These are phyloP conservation scores for Penicillium thymicola DNA, from an alignment of 2,329 filamentous ascomycete genomes.

Conservation along the genomic window DNA sequence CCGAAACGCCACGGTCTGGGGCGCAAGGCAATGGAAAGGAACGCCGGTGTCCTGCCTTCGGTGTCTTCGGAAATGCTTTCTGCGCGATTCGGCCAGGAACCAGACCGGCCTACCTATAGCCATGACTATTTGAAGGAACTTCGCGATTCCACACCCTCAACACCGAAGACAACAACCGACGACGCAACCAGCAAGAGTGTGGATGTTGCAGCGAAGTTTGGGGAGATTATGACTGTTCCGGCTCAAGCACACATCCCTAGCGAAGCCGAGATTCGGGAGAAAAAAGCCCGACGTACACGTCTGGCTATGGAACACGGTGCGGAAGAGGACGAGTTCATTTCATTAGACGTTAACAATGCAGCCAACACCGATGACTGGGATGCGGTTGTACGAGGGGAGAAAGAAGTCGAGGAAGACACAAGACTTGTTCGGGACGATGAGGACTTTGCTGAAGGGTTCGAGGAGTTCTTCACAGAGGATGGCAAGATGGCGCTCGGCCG, in stretches of 20 bases:
- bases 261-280: slow-evolving; percentile 81
- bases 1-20: slow-evolving; percentile 60
- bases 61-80: slow-evolving; percentile 53
- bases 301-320: slow-evolving; percentile 68
- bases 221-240: slow-evolving; percentile 36
- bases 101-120: slow-evolving; percentile 75
- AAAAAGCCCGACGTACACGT: slow-evolving; percentile 83
- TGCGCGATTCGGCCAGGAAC: slow-evolving; percentile 58
- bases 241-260: slow-evolving; percentile 62
- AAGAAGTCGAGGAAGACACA: slow-evolving; percentile 61
- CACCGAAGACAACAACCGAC: slow-evolving; percentile 56
- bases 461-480: slow-evolving; percentile 86
- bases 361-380: slow-evolving; percentile 45
- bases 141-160: slow-evolving; percentile 78
- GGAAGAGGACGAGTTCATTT: slow-evolving; percentile 56
- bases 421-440: slow-evolving; percentile 82
- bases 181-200: slow-evolving; percentile 53
- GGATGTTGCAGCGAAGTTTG: slow-evolving; percentile 50
- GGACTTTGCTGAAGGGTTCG: slow-evolving; percentile 88
- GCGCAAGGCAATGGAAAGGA: slow-evolving; percentile 64
- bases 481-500: slow-evolving; percentile 73
- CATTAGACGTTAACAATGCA: slow-evolving; percentile 38
- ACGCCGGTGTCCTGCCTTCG: slow-evolving; percentile 57
- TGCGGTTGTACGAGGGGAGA: slow-evolving; percentile 48
- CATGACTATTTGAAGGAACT: slow-evolving; percentile 83